phyloP scores from a whole-genome alignment of 805 yeast genomes.

The Saturnispora sanitii region DNA sequence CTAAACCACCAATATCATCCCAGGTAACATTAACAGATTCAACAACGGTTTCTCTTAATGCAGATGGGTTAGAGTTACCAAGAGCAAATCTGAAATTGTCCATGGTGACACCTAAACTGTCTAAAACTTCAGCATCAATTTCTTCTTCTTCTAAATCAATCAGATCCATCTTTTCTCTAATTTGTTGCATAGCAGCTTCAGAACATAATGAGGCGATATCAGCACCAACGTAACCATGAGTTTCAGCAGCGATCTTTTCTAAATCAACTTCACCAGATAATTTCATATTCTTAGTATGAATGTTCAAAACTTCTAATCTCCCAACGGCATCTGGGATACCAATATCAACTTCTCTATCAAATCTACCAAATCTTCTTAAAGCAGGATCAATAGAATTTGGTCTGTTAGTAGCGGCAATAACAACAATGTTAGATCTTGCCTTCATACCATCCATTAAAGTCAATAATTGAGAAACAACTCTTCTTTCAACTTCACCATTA shows the following conservation, averaged over 20 bases:
- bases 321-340: conserved; percentile 98
- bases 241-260: conserved; percentile 92
- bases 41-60: conserved; percentile 97
- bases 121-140: conserved; percentile 93
- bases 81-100: conserved; percentile 96
- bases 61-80: conserved; percentile 97
- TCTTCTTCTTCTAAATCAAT: conserved; percentile 94
- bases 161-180: conserved; percentile 97
- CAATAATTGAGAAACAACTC: conserved; percentile 95
- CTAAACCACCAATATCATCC: conserved; percentile 99
- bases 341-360: conserved; percentile 78
- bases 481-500: conserved; percentile 98
- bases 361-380: conserved; percentile 75
- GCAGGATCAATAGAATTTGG: conserved; percentile 85
- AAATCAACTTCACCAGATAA: conserved; percentile 89
- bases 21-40: conserved; percentile 97
- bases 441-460: conserved; percentile 99
- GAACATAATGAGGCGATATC: conserved; percentile 97
- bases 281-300: conserved; percentile 98
- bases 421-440: conserved; percentile 97
- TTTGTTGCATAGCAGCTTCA: conserved; percentile 99
- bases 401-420: conserved; percentile 93
- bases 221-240: conserved; percentile 99
- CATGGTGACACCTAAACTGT: conserved; percentile 96
- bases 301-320: conserved; percentile 90